A percentile compares a stretch with the other conserved stretches of the same genome.
These are phyloP conservation scores for Dryas octopetala DNA, from an alignment of 306 rosid species.

Conservation along the genomic window DNA sequence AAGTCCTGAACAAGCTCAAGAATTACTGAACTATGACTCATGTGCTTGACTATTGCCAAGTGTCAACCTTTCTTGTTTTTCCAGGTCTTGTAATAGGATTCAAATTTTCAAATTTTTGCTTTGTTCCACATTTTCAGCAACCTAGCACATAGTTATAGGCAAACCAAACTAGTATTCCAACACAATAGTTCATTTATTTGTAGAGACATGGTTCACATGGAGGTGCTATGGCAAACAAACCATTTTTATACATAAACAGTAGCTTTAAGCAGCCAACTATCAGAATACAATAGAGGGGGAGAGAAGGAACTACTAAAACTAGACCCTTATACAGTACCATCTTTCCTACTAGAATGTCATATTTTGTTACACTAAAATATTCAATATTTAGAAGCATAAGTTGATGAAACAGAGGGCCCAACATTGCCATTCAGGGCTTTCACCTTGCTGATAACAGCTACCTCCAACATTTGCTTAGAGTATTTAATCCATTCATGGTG, in stretches of 20 bases:
- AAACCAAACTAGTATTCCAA: too few relatives aligned
- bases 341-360: constrained; percentile 36
- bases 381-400: constrained; percentile 36
- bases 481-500: constrained; percentile 32
- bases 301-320: constrained; percentile 29
- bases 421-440: background rate
- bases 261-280: constrained; percentile 35
- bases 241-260: constrained; percentile 45
- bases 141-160: background rate
- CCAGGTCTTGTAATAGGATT: background rate
- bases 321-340: constrained; percentile 30
- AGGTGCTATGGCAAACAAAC: constrained; percentile 39
- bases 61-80: too few relatives aligned
- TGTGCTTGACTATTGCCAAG: too few relatives aligned
- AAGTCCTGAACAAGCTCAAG: too few relatives aligned
- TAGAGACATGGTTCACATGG: background rate
- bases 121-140: constrained; percentile 1
- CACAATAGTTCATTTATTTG: too few relatives aligned
- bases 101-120: background rate
- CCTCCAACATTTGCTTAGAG: constrained; percentile 29
- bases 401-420: constrained; percentile 19
- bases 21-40: too few relatives aligned
- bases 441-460: constrained; percentile 15
- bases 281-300: constrained; percentile 24
- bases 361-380: constrained; percentile 37